These are phyloP conservation scores for Fusarium brachygibbosum DNA, from an alignment of 2,329 filamentous ascomycete species.

Conservation along the genomic window DNA sequence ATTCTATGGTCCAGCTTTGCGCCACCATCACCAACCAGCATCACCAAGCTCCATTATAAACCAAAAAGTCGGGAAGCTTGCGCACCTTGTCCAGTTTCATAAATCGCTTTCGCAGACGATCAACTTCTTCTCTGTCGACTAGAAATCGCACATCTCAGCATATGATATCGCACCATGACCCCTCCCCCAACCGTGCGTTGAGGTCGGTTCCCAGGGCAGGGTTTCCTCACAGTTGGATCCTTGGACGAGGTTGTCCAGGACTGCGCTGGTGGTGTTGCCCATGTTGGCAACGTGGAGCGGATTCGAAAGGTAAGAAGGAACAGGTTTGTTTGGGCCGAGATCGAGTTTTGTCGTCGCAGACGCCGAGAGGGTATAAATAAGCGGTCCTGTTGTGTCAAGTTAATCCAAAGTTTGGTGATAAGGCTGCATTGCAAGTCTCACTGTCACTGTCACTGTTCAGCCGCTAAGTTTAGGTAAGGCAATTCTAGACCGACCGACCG, in stretches of 20 bases:
- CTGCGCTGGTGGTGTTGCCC: constrained; percentile 77
- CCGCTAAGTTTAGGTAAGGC: constrained; percentile 37
- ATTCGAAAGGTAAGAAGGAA: neutral
- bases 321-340: neutral
- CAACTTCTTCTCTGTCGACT: constrained; percentile 98
- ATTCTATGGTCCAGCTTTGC: constrained; percentile 1
- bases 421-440: constrained; percentile 46
- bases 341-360: neutral
- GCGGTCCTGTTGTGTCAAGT: constrained; percentile 19
- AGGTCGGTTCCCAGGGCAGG: constrained; percentile 10
- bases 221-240: constrained; percentile 86
- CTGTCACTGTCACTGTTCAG: constrained; percentile 30
- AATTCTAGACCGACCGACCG: constrained; percentile 42
- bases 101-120: constrained; percentile 94
- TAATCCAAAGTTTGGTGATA: constrained; percentile 44
- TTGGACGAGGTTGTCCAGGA: constrained; percentile 96
- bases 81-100: constrained; percentile 98
- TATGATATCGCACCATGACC: constrained; percentile 21
- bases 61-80: constrained; percentile 21
- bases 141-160: constrained; percentile 32
- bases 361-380: neutral
- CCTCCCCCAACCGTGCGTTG: constrained; percentile 21
- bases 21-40: neutral
- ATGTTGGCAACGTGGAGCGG: constrained; percentile 57
- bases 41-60: constrained; percentile 2